These are phyloP conservation scores for Diplotaxis tenuifolia DNA, from an alignment of 345 rosid species.

Conservation along the genomic window DNA sequence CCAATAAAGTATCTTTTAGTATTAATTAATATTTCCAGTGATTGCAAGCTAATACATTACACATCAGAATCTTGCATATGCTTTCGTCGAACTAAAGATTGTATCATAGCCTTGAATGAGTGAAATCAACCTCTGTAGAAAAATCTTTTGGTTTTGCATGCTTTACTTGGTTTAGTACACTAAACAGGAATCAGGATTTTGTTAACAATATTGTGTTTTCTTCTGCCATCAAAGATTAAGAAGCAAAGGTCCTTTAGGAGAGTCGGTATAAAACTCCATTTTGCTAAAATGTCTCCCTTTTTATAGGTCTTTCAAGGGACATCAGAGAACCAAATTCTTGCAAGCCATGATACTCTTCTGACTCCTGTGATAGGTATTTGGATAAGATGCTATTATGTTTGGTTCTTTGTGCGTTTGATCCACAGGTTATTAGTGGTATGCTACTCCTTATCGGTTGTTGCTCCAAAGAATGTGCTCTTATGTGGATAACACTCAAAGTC, in stretches of 20 bases:
- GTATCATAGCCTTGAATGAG: background rate
- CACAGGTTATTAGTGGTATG: background rate
- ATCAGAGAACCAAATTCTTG: conserved; percentile 30
- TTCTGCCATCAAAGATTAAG: background rate
- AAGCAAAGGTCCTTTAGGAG: background rate
- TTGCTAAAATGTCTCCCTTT: background rate
- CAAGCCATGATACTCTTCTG: conserved; percentile 17
- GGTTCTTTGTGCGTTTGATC: background rate
- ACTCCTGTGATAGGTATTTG: conserved; percentile 50
- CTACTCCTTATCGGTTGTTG: background rate
- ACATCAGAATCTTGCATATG: background rate
- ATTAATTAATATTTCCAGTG: too few relatives aligned
- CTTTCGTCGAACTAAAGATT: background rate
- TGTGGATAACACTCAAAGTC: too few relatives aligned
- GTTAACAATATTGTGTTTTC: background rate
- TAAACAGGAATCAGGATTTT: background rate
- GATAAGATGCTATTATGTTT: background rate
- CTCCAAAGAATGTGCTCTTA: background rate
- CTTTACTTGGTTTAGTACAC: background rate
- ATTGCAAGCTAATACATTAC: too few relatives aligned
- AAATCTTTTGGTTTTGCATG: background rate
- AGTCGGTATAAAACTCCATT: background rate
- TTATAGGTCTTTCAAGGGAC: conserved; percentile 44
- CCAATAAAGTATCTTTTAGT: too few relatives aligned
- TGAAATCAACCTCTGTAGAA: background rate